phyloP scores from a whole-genome alignment of 306 rosid genomes.

The Sphenostylis stenocarpa region DNA sequence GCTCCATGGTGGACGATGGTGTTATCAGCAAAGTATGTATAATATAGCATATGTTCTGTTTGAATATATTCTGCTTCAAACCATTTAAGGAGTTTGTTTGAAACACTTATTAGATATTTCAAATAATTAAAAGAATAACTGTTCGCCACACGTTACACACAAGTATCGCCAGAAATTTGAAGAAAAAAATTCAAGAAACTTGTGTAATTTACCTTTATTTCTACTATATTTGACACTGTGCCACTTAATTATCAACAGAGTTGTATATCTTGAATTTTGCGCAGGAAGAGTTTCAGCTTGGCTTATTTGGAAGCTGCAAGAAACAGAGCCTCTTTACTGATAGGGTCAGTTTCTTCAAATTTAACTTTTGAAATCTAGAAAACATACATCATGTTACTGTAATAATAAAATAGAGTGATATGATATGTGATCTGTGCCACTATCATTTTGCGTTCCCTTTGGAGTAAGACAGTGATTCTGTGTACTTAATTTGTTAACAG shows the following conservation, averaged over 20 bases:
- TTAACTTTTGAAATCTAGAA: not conserved
- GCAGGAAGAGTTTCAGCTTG: conserved; percentile 67
- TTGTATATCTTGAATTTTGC: conserved; percentile 7
- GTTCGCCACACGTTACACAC: not conserved
- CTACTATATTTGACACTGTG: not conserved
- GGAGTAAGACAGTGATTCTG: not conserved
- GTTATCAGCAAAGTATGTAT: conserved; percentile 49
- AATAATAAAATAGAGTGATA: not conserved
- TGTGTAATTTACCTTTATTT: not conserved
- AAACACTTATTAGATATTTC: not conserved
- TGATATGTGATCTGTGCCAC: not conserved
- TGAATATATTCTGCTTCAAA: too few relatives aligned
- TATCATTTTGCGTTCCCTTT: not conserved
- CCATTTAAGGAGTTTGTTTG: not conserved
- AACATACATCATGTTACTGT: not conserved
- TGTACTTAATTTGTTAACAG: conserved; percentile 23
- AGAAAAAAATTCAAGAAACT: not conserved
- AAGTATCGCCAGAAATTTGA: not conserved
- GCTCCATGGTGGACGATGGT: conserved; percentile 55
- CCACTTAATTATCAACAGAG: not conserved
- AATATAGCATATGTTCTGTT: too few relatives aligned
- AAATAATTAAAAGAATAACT: not conserved
- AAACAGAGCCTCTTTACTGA: conserved; percentile 47
- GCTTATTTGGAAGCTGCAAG: conserved; percentile 51
- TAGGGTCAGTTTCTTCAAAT: conserved; percentile 42